Percentiles rank a stretch among this genome's conserved stretches.
These are phyloP conservation scores for Neonectria coccinea DNA, from an alignment of 2,329 filamentous ascomycete species.

Conservation along the genomic window DNA sequence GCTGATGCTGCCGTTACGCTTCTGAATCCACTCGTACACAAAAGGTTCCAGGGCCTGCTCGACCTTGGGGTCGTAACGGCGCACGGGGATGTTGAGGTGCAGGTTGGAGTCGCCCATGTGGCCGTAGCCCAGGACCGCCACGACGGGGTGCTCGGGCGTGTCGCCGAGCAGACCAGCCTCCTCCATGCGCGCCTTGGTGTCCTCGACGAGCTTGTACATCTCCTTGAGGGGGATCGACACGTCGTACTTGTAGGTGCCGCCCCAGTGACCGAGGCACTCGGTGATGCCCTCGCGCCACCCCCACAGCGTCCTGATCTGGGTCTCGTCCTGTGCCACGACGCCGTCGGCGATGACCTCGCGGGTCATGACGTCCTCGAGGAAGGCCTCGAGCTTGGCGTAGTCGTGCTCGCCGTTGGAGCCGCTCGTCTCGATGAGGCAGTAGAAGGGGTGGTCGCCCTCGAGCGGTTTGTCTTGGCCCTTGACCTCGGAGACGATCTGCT, in stretches of 20 bases:
- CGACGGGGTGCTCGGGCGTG: slow-evolving; percentile 79
- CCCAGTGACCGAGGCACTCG: slow-evolving; percentile 88
- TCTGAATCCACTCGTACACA: slow-evolving; percentile 96
- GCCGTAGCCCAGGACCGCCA: slow-evolving; percentile 94
- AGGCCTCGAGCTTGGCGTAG: slow-evolving; percentile 87
- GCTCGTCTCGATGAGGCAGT: slow-evolving; percentile 96
- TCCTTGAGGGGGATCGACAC: slow-evolving; percentile 91
- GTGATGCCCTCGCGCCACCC: slow-evolving; percentile 93
- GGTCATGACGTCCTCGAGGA: slow-evolving; percentile 92
- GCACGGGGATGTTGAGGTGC: slow-evolving; percentile 88
- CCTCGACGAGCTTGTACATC: slow-evolving; percentile 90
- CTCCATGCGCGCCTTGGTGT: slow-evolving; percentile 78
- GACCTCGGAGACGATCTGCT: slow-evolving; percentile 79
- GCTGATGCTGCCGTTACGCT: slow-evolving; percentile 91
- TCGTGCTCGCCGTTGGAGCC: slow-evolving; percentile 96
- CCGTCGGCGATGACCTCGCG: slow-evolving; percentile 89
- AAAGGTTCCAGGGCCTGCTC: slow-evolving; percentile 92
- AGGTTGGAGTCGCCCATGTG: slow-evolving; percentile 98
- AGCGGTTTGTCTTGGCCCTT: slow-evolving; percentile 84
- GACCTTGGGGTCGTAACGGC: slow-evolving; percentile 86
- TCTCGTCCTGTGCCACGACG: slow-evolving; percentile 92
- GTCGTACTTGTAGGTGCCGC: slow-evolving; percentile 98
- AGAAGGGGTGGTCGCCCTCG: slow-evolving; percentile 89
- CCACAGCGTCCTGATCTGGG: slow-evolving; percentile 88
- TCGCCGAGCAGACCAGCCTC: slow-evolving; percentile 82